Evolutionary conservation across 2,329 filamentous ascomycete species (phyloP).

Genomic region (Fonsecaea multimorphosa): DNA sequence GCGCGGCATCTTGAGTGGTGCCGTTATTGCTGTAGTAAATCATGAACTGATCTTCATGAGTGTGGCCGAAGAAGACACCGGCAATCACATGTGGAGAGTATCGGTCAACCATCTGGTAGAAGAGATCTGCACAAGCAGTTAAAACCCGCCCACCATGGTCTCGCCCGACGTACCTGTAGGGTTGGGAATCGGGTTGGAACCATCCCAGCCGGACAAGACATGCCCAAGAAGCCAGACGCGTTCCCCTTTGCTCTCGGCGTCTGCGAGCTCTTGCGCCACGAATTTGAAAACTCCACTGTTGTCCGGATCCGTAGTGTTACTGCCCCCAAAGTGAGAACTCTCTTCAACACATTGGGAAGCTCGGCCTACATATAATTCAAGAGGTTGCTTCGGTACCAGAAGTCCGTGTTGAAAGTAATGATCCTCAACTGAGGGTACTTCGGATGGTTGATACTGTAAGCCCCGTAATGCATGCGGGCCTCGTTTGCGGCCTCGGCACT

Average conservation of each 20-base stretch:
- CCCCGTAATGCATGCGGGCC: constrained; percentile 61
- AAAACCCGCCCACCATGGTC: background rate
- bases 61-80: constrained; percentile 62
- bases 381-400: constrained; percentile 53
- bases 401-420: constrained; percentile 61
- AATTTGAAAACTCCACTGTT: constrained; percentile 57
- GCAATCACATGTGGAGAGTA: constrained; percentile 63
- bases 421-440: constrained; percentile 60
- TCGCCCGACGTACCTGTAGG: constrained; percentile 53
- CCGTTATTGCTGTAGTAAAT: constrained; percentile 62
- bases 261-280: constrained; percentile 59
- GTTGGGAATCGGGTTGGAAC: constrained; percentile 59
- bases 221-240: constrained; percentile 63
- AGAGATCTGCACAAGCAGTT: constrained; percentile 51
- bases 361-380: constrained; percentile 46
- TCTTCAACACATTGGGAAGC: constrained; percentile 44
- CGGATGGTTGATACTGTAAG: constrained; percentile 57
- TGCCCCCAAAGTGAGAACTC: constrained; percentile 54
- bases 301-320: constrained; percentile 60
- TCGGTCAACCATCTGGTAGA: constrained; percentile 54
- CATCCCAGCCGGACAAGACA: constrained; percentile 63
- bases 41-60: constrained; percentile 61
- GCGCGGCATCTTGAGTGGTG: constrained; percentile 49
- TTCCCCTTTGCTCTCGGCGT: constrained; percentile 59
- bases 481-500: constrained; percentile 52